Conservation (phyloP, 495 filamentous ascomycete species). For the Tuber magnatum region DNA sequence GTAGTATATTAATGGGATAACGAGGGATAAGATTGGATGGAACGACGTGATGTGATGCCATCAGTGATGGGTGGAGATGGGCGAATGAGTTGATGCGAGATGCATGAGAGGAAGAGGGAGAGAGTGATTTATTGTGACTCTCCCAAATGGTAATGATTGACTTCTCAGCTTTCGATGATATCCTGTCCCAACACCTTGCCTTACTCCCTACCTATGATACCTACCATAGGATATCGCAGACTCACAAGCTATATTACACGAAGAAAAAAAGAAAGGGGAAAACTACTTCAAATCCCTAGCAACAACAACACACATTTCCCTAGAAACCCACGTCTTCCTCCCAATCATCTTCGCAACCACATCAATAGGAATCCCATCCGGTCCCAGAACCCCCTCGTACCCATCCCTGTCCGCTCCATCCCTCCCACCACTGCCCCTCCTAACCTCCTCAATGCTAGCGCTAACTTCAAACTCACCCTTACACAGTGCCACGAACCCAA, state of each 20-base stretch:
- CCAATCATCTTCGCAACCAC: slow-evolving; percentile 36
- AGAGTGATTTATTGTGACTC: background rate
- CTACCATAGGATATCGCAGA: background rate
- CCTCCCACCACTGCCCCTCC: slow-evolving; percentile 2
- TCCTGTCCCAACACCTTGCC: background rate
- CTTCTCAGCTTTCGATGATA: background rate
- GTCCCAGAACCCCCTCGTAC: slow-evolving; percentile 12
- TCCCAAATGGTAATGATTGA: background rate
- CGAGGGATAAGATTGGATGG: background rate
- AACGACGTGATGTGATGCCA: background rate
- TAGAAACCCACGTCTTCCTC: slow-evolving; percentile 39
- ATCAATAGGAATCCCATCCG: slow-evolving; percentile 35
- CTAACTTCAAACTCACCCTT: slow-evolving; percentile 75
- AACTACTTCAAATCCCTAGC: slow-evolving; percentile 39
- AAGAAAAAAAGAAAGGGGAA: too few relatives aligned
- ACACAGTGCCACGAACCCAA: slow-evolving; percentile 65
- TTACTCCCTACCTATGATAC: background rate
- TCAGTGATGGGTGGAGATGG: background rate
- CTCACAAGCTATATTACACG: slow-evolving; percentile 2
- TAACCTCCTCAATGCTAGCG: slow-evolving; percentile 72
- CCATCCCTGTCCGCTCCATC: slow-evolving; percentile 13
- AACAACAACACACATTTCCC: slow-evolving; percentile 38
- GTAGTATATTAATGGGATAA: background rate
- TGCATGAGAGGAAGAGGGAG: background rate
- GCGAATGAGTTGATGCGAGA: background rate